Base-by-base conservation (phyloP, 1,284 basidiomycete species). In the Cutaneotrichosporon cutaneum region DNA sequence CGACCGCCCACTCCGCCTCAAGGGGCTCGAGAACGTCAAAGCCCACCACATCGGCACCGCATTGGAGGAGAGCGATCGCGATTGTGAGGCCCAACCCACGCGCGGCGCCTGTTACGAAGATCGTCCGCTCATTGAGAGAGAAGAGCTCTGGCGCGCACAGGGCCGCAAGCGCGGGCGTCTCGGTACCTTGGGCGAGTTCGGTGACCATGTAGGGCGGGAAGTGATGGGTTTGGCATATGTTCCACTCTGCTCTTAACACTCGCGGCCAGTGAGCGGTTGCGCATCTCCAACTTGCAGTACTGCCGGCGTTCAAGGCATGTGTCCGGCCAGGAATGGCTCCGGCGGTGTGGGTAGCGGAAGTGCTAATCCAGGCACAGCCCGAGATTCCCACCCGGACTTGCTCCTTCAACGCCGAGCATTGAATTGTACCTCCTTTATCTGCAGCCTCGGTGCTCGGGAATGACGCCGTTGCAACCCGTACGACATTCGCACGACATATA, bases 81-180 rank as follows among this genome's bases (percentile, higher is more conserved):
- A 89, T 88, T 78, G 90, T 89, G 36, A 92, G 84, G 7, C 90
- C 90, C 18, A 92, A 83, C 0, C 90, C 90, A 54, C 89, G 83
- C 70, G 89, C 88, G 6, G 82, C 89, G 16, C 89, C 89, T 0
- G 89, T 88, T 35, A 90, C 85, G 61, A 91, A 81, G 27, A 84
- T 88, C 16, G 90, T 88, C 33, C 88, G 86, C 69, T 86, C 87
- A 22, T 79, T 81, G 30, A 92, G 83, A 9, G 85, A 83, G 79
- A 92, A 91, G 22, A 66, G 59, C 16, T 54, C 54, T n/a, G 60
- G 61, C 3, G 59, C 54, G 30, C 30, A 9, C 5, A 30, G 30
- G 5, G 30, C 4, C 4, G 30, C 30, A 30, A 30, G 30, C 30
- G 30, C 9, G 30, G 30, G 30, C 30, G 30, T 9, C 30, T 30